Evolutionary conservation across 768 basidiomycete genomes (phyloP), one percentile per base, ranked within the genome.

Genomic region (Termitomyces sp.): DNA sequence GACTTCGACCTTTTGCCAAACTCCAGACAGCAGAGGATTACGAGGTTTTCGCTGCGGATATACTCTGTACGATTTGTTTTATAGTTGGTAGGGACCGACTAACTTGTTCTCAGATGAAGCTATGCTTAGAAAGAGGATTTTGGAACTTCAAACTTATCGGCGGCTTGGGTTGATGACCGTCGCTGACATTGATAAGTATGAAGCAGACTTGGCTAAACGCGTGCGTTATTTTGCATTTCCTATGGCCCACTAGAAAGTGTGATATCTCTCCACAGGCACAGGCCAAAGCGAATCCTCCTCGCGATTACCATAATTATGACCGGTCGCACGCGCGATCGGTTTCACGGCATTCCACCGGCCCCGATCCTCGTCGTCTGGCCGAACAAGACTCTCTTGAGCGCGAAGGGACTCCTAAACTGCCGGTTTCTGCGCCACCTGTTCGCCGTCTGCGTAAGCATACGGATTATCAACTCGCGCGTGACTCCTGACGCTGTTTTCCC

Each of bases 121-220:
- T 4, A 77, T 88, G 55, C 76, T 99, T 8, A 84, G 95, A 18
- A 93, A 92, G 69, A 81, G 88, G 39, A 96, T 98, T 67, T 82
- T 87, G 62, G 94, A 98, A 64, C 76, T 99, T 24, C 96, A 99
- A 66, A 85, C 88, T 49, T 96, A 92, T 69, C 86, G 96, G 8
- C 81, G 88, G 34, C 82, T 92, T 67, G 97, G 96, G 0, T 74
- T 99, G 27, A 86, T 85, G 2, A 90, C 89, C 1, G 72, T 85
- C 8, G 86, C 86, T n/a, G 96, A 98, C 61, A 90, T 95, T 34
- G 93, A 96, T 42, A 92, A 89, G 65, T 98, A 92, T 65, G 91
- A 94, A 46, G 70, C 73, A 37, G 92, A 93, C 67, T 75, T 84
- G 53, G 74, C 79, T 29, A 88, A 88, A 63, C 77, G 93, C 62